phyloP scores from a whole-genome alignment of 1,284 basidiomycete genomes.

The Irpex sp. region DNA sequence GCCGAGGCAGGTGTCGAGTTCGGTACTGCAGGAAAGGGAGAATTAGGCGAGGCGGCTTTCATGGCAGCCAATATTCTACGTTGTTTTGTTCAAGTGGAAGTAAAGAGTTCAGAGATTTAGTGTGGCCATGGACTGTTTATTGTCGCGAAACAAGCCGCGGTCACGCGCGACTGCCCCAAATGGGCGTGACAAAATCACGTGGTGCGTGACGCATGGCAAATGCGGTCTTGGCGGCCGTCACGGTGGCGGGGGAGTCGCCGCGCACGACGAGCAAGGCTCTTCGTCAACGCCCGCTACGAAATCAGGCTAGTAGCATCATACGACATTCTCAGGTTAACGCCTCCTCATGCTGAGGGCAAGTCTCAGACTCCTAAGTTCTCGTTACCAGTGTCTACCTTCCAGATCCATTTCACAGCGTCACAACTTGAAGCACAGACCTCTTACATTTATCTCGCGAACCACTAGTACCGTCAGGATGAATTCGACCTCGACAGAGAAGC shows the following conservation, averaged over 20 bases:
- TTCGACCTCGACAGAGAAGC: neutral
- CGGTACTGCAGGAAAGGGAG: conserved; percentile 12
- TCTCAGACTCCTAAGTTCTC: neutral
- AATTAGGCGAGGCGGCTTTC: conserved; percentile 17
- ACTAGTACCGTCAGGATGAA: conserved; percentile 5
- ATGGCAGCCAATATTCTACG: neutral
- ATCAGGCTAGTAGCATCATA: too few relatives aligned
- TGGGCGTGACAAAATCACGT: neutral
- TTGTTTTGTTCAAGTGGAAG: neutral
- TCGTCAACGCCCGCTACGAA: too few relatives aligned
- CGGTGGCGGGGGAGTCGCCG: too few relatives aligned
- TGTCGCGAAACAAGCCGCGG: neutral
- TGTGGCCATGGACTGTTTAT: neutral
- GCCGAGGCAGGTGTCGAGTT: conserved; percentile 14
- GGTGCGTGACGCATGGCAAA: neutral
- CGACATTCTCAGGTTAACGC: neutral
- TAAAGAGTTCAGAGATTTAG: neutral
- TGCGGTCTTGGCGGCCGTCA: neutral
- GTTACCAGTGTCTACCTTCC: too few relatives aligned
- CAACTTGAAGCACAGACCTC: too few relatives aligned
- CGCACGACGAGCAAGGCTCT: too few relatives aligned
- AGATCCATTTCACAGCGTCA: too few relatives aligned
- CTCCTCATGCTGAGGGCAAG: neutral
- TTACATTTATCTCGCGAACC: too few relatives aligned
- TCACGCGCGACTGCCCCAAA: neutral